Percentiles rank a stretch among this genome's conserved stretches.
phyloP scores from a whole-genome alignment of 768 basidiomycete species.

The Boletus insuetus region DNA sequence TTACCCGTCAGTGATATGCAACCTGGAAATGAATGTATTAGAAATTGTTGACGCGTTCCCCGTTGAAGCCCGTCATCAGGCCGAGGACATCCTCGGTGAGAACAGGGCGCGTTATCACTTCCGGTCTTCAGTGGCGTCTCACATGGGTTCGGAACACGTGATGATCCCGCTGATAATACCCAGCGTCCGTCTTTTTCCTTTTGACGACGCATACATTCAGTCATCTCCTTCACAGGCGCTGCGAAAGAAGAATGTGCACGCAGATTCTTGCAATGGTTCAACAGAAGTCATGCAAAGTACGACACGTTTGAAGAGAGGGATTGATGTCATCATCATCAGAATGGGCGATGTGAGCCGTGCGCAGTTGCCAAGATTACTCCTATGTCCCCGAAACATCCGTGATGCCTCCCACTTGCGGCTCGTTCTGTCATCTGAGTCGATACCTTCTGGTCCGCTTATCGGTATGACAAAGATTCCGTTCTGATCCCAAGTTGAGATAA shows the following conservation, averaged over 20 bases:
- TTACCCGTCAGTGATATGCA: background rate
- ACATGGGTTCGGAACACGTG: conserved; percentile 37
- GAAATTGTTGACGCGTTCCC: conserved; percentile 57
- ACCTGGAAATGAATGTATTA: conserved; percentile 14
- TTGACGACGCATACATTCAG: background rate
- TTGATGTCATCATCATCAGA: background rate
- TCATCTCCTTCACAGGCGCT: conserved; percentile 41
- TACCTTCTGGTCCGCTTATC: too few relatives aligned
- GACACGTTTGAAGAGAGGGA: background rate
- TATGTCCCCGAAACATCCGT: too few relatives aligned
- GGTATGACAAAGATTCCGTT: background rate
- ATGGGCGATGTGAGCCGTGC: background rate
- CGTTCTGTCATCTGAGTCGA: too few relatives aligned
- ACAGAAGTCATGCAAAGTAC: conserved; percentile 25
- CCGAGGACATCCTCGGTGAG: conserved; percentile 54
- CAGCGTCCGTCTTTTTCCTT: conserved; percentile 18
- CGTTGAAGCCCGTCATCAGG: conserved; percentile 46
- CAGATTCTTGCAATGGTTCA: conserved; percentile 50
- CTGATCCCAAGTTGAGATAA: background rate
- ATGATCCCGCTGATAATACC: conserved; percentile 24
- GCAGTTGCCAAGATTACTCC: too few relatives aligned
- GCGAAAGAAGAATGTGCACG: conserved; percentile 59
- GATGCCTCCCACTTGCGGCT: too few relatives aligned
- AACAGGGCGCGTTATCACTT: conserved; percentile 52
- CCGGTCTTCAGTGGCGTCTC: conserved; percentile 50